A percentile compares a stretch with the other conserved stretches of the same genome.
These are phyloP conservation scores for Paecilomyces dactylethromorphus DNA, from an alignment of 2,329 filamentous ascomycete species.

Conservation along the genomic window DNA sequence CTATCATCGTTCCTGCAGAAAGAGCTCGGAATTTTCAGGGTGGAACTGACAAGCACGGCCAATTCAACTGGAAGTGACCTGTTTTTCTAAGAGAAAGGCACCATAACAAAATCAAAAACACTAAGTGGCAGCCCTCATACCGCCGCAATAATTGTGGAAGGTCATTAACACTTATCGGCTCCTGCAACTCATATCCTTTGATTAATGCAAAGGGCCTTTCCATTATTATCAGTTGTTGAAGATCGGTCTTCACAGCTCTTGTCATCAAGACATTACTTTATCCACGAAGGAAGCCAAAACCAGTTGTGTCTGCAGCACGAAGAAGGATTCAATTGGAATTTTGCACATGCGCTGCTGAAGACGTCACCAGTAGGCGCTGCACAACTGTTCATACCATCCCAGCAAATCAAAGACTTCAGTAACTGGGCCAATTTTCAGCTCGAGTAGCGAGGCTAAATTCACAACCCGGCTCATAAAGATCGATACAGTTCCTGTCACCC, in stretches of 20 bases:
- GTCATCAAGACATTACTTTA: not conserved
- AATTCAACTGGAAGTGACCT: not conserved
- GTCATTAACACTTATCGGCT: not conserved
- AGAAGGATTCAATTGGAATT: not conserved
- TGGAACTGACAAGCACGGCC: conserved; percentile 8
- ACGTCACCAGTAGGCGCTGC: not conserved
- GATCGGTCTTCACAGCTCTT: not conserved
- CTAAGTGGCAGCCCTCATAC: not conserved
- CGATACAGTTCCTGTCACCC: not conserved
- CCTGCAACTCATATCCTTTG: not conserved
- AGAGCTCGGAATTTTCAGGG: conserved; percentile 18
- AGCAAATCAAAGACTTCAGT: not conserved
- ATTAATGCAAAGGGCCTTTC: not conserved
- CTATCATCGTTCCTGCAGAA: conserved; percentile 13
- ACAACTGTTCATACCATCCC: not conserved
- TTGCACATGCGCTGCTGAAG: not conserved
- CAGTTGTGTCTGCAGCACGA: not conserved
- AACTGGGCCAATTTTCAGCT: not conserved
- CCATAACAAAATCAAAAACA: not conserved
- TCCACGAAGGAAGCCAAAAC: not conserved
- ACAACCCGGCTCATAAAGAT: not conserved
- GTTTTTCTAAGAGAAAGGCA: not conserved
- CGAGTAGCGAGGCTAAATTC: not conserved
- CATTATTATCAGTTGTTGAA: not conserved
- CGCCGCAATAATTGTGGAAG: not conserved